A percentile compares a stretch with the other conserved stretches of the same genome.
Evolutionary conservation across 441 rosid genomes (phyloP).

Genomic region (Metrosideros polymorpha): DNA sequence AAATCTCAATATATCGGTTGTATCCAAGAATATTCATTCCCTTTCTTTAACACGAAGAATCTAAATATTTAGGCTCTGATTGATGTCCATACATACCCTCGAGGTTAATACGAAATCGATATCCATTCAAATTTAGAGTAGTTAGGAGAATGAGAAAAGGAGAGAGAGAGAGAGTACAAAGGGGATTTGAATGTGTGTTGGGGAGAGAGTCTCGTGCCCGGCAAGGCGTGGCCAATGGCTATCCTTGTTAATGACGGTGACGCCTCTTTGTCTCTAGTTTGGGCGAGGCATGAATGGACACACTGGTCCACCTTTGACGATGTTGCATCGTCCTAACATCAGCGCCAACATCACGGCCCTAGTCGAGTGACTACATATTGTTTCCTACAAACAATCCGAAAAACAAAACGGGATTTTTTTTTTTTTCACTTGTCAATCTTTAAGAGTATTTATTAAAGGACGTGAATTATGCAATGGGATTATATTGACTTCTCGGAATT

Average conservation of each 20-base stretch:
- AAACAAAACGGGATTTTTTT: not conserved
- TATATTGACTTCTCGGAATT: not conserved
- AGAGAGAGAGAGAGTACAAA: not conserved
- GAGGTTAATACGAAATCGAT: not conserved
- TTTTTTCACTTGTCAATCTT: not conserved
- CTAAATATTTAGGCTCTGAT: not conserved
- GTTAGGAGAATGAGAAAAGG: not conserved
- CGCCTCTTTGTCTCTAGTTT: no score
- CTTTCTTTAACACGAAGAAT: not conserved
- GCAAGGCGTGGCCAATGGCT: not conserved
- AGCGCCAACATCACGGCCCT: not conserved
- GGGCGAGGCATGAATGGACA: no score
- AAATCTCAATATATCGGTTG: not conserved
- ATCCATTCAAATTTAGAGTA: not conserved
- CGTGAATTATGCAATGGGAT: not conserved
- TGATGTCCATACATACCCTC: not conserved
- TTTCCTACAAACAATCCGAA: not conserved
- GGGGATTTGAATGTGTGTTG: not conserved
- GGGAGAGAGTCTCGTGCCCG: constrained; percentile 4
- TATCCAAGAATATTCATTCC: not conserved
- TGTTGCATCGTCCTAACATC: not conserved
- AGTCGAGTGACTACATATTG: not conserved
- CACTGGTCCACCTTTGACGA: not conserved
- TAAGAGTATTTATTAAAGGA: no score
- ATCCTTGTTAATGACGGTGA: not conserved